Evolutionary conservation across 805 yeast species (phyloP).

Genomic region (Candida caryicola): DNA sequence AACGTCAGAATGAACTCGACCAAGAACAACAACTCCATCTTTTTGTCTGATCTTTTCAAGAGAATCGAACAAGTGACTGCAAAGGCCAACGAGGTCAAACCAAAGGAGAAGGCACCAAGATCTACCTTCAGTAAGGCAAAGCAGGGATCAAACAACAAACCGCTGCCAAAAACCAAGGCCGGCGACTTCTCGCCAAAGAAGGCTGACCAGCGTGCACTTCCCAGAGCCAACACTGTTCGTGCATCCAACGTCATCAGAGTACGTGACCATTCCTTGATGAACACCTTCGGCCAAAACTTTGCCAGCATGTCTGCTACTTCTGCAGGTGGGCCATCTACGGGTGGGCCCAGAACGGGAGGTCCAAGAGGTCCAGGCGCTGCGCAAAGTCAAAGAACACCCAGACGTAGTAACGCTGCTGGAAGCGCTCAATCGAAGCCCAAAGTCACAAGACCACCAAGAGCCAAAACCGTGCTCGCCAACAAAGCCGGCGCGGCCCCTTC

Average conservation of each 20-base stretch:
- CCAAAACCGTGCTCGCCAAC: conserved; percentile 2
- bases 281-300: conserved; percentile 6
- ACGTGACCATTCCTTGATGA: conserved; percentile 12
- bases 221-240: not conserved
- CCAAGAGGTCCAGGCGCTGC: conserved; percentile 1
- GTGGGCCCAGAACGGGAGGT: not conserved
- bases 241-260: conserved; percentile 7
- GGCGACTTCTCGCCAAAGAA: conserved; percentile 1
- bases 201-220: not conserved
- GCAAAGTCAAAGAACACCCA: conserved; percentile 5
- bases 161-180: not conserved
- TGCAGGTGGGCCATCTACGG: not conserved
- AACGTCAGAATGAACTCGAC: conserved; percentile 9
- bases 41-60: conserved; percentile 35
- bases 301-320: conserved; percentile 1
- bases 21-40: conserved; percentile 10
- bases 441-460: not conserved
- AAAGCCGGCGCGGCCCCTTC: conserved; percentile 5
- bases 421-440: conserved; percentile 4
- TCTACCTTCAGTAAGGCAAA: conserved; percentile 2
- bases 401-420: conserved; percentile 1
- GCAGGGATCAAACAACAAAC: not conserved
- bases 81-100: conserved; percentile 10
- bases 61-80: conserved; percentile 34
- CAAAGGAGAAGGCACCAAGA: conserved; percentile 2